Conservation (phyloP, 768 basidiomycete genomes). For the Lactarius sp. region DNA sequence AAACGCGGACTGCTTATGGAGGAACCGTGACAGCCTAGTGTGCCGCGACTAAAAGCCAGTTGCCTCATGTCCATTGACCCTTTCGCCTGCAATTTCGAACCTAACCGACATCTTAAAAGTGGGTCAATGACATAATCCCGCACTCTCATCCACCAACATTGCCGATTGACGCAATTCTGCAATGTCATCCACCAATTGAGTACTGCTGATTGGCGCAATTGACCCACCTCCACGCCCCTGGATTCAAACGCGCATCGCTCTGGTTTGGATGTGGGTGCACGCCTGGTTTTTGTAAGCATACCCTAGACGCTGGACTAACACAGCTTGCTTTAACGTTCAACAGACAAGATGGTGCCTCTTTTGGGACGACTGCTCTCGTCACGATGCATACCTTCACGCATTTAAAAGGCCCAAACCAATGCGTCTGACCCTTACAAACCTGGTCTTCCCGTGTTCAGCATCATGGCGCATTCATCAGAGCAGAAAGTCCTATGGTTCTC, state of each 20-base stretch:
- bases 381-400: neutral
- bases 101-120: neutral
- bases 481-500: conserved; percentile 15
- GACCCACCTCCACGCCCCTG: neutral
- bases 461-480: conserved; percentile 2
- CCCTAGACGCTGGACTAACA: neutral
- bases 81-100: too few relatives aligned
- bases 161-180: neutral
- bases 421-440: neutral
- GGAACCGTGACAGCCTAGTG: too few relatives aligned
- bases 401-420: neutral
- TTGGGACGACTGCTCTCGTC: neutral
- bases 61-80: too few relatives aligned
- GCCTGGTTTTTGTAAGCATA: neutral
- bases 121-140: neutral
- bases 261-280: too few relatives aligned
- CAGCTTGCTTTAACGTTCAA: neutral
- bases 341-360: neutral
- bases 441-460: neutral
- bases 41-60: too few relatives aligned
- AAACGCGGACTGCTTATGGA: too few relatives aligned
- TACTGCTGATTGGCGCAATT: neutral
- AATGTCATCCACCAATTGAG: neutral
- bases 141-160: neutral
- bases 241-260: neutral